A percentile compares a stretch with the other conserved stretches of the same genome.
Conservation (phyloP, 768 basidiomycete genomes). For the Rhodotorula taiwanensis region DNA sequence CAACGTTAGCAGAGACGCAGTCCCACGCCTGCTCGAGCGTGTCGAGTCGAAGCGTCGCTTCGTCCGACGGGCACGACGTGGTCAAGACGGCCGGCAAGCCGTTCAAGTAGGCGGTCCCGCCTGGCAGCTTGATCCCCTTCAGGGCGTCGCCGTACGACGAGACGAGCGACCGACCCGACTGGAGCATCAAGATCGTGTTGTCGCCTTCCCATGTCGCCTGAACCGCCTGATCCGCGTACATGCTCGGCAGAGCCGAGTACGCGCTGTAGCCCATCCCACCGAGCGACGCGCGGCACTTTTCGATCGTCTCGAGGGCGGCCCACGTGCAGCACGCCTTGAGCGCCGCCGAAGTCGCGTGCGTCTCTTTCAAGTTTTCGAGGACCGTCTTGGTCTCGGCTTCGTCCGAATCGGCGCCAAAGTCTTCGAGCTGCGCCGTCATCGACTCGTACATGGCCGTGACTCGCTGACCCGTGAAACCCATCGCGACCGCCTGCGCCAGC, state of each 20-base stretch:
- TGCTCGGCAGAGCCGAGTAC: conserved; percentile 42
- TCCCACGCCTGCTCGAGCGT: conserved; percentile 47
- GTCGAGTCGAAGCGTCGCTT: conserved; percentile 42
- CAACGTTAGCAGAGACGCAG: conserved; percentile 47
- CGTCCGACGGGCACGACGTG: conserved; percentile 39
- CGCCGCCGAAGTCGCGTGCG: conserved; percentile 49
- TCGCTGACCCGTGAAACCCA: conserved; percentile 41
- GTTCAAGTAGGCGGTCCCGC: conserved; percentile 48
- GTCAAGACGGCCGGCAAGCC: conserved; percentile 40
- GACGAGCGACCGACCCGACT: conserved; percentile 37
- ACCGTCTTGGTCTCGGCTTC: conserved; percentile 46
- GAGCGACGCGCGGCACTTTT: conserved; percentile 47
- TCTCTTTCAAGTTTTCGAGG: conserved; percentile 49
- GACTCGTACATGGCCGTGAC: conserved; percentile 39
- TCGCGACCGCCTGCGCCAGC: conserved; percentile 42
- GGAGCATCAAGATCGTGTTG: conserved; percentile 42
- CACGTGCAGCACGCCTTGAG: conserved; percentile 51
- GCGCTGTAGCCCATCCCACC: conserved; percentile 50
- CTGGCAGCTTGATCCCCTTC: conserved; percentile 45
- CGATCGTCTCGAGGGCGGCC: conserved; percentile 49
- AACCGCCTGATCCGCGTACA: conserved; percentile 48
- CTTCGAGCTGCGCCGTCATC: conserved; percentile 37
- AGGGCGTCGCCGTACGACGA: conserved; percentile 42
- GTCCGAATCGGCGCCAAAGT: conserved; percentile 35
- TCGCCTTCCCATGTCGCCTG: conserved; percentile 50